These are phyloP conservation scores for Pseudofabraea citricarpa DNA, from an alignment of 2,329 filamentous ascomycete genomes.

Conservation along the genomic window DNA sequence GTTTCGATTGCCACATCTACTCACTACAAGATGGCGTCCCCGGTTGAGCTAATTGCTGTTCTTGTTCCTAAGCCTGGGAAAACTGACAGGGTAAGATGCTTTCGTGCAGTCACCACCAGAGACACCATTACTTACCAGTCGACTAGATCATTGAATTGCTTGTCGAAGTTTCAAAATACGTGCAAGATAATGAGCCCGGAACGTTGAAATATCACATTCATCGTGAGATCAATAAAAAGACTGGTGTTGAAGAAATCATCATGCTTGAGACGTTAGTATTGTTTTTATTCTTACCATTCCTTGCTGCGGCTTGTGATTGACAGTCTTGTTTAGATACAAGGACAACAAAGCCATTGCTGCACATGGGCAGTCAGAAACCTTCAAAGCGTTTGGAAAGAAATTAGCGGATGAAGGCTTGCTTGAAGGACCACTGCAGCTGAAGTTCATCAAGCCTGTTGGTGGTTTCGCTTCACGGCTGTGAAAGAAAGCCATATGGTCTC, in stretches of 20 bases:
- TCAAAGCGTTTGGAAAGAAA: conserved; percentile 17
- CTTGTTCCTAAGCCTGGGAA: conserved; percentile 6
- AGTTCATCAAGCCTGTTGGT: conserved; percentile 19
- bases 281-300: not conserved
- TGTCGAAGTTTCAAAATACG: conserved; percentile 12
- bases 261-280: conserved; percentile 23
- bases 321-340: conserved; percentile 18
- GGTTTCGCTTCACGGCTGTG: conserved; percentile 21
- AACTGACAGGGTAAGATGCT: conserved; percentile 6
- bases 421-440: conserved; percentile 17
- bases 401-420: conserved; percentile 19
- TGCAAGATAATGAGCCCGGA: conserved; percentile 21
- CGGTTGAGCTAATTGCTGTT: conserved; percentile 6
- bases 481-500: no score
- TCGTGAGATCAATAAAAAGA: conserved; percentile 18
- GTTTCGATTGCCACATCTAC: no score
- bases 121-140: not conserved
- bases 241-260: conserved; percentile 22
- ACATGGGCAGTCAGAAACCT: conserved; percentile 17
- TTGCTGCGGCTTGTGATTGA: conserved; percentile 5
- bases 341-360: conserved; percentile 19
- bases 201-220: conserved; percentile 22
- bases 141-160: conserved; percentile 22
- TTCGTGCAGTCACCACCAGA: not conserved
- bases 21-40: conserved; percentile 1